Conservation (phyloP, 257 asterid genomes). For the Catharanthus roseus region DNA sequence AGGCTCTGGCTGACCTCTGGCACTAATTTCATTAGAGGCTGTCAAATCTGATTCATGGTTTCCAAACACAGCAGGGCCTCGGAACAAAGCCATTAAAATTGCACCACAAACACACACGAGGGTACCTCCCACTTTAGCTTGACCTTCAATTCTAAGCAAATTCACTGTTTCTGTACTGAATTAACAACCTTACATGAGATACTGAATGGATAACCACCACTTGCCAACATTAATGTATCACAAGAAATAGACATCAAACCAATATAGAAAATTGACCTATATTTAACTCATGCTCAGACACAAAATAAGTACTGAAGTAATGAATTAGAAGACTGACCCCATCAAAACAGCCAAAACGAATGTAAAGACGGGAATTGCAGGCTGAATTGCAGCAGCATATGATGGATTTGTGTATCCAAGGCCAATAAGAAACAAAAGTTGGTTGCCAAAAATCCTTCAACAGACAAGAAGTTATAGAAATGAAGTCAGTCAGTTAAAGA, state of each 20-base stretch:
- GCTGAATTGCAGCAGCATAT: constrained; percentile 96
- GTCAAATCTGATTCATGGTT: constrained; percentile 50
- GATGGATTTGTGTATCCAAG: constrained; percentile 95
- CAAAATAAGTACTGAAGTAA: neutral
- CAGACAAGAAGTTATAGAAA: neutral
- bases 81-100: constrained; percentile 72
- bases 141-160: constrained; percentile 72
- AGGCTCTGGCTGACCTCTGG: constrained; percentile 82
- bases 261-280: constrained; percentile 1
- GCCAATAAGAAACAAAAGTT: constrained; percentile 88
- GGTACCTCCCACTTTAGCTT: constrained; percentile 85
- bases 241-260: neutral
- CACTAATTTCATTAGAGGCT: constrained; percentile 56
- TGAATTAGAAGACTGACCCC: constrained; percentile 64
- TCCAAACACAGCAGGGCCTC: constrained; percentile 86
- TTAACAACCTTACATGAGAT: constrained; percentile 31
- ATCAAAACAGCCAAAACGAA: constrained; percentile 74
- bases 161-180: constrained; percentile 90
- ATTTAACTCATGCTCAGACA: neutral
- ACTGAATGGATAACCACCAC: constrained; percentile 6
- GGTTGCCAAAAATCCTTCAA: constrained; percentile 84
- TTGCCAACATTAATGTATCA: neutral
- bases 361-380: constrained; percentile 94
- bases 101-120: constrained; percentile 89
- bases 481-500: constrained; percentile 1